Evolutionary conservation across 345 rosid genomes (phyloP), one percentile per base, ranked within the genome.

Genomic region (Salix brachista): DNA sequence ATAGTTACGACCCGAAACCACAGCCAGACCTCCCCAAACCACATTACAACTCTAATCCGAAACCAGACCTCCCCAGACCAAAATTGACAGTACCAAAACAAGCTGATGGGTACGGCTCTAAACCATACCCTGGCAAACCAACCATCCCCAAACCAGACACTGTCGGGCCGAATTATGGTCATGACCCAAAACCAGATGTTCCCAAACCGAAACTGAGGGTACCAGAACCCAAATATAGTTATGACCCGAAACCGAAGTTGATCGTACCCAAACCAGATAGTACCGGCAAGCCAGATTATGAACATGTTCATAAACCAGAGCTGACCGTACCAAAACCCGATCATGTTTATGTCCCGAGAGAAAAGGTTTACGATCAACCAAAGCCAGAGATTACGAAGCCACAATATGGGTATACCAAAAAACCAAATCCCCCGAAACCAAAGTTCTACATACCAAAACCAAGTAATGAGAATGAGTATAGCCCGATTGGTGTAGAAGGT

Each of bases 401-500:
- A 34, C 25, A 70, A 6, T 1, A 42, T 28, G 30, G 25, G 19
- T 65, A 75, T 48, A 14, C 5, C 30, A 6, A 4, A 19, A 74
- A 48, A 32, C 44, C 70, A 10, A 26, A 52, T 0, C 5, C 2
- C 34, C 46, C 5, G 12, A 3, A 44, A 8, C 16, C 65, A 36
- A 11, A 56, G 26, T 42, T n/a, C 1, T 12, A 28, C 18, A 26
- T 4, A 28, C n/a, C 56, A 17, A 50, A 50, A 50, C 56, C 65
- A 61, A 13, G 32, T 0, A 10, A 37, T 37, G 42, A 50, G n/a
- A 50, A 36, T 6, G 16, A 67, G 11, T 1, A 34, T 11, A 32
- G 16, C 41, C 26, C 25, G 2, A 71, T 61, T 4, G 78, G 69
- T 56, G 13, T 74, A 2, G 62, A 74, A 74, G 82, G 75, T 14